A percentile compares a stretch with the other conserved stretches of the same genome.
phyloP scores from a whole-genome alignment of 768 basidiomycete genomes.

The Kondoa malvinella region DNA sequence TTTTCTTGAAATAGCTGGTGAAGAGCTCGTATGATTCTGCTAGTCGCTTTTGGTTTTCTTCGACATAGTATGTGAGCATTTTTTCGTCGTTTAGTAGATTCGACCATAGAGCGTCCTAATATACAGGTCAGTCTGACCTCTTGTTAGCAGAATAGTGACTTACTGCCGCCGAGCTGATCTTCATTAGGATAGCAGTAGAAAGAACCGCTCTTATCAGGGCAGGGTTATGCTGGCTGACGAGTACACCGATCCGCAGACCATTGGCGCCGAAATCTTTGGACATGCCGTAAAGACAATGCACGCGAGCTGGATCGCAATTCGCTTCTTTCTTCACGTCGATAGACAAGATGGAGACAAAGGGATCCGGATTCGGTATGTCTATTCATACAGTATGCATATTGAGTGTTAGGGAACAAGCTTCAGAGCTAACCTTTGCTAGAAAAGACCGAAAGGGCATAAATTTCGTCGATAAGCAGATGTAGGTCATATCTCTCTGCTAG shows the following conservation, averaged over 20 bases:
- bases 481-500: slow-evolving; percentile 24
- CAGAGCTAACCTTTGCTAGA: slow-evolving; percentile 3
- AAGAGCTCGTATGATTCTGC: slow-evolving; percentile 15
- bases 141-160: not conserved
- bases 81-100: slow-evolving; percentile 20
- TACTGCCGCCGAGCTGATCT: slow-evolving; percentile 24
- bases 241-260: slow-evolving; percentile 25
- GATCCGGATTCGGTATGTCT: slow-evolving; percentile 1
- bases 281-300: slow-evolving; percentile 19
- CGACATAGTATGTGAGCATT: slow-evolving; percentile 21
- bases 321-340: slow-evolving; percentile 24
- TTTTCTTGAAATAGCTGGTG: slow-evolving; percentile 16
- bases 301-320: slow-evolving; percentile 20
- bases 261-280: slow-evolving; percentile 27
- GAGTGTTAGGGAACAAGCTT: not conserved
- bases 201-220: slow-evolving; percentile 23
- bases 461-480: slow-evolving; percentile 25
- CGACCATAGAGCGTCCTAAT: slow-evolving; percentile 24
- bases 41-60: slow-evolving; percentile 20
- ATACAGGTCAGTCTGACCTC: not conserved
- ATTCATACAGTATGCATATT: not conserved
- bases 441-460: slow-evolving; percentile 23
- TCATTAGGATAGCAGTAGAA: slow-evolving; percentile 24
- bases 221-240: slow-evolving; percentile 27
- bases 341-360: slow-evolving; percentile 24